phyloP scores from a whole-genome alignment of 495 filamentous ascomycete species.

The Eremomyces bilateralis region DNA sequence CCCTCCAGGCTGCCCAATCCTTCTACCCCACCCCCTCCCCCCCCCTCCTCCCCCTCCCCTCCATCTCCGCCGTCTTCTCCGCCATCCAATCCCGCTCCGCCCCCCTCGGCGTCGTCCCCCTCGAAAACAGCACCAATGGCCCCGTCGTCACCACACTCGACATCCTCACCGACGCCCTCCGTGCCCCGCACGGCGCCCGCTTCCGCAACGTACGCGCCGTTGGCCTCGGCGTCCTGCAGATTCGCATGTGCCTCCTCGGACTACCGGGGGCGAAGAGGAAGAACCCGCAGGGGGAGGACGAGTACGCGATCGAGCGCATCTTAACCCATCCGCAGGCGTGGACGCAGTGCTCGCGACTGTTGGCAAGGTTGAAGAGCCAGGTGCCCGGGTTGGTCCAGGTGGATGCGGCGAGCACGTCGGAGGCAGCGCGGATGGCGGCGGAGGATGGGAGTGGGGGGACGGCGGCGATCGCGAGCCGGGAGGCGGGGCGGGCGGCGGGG shows the following conservation, averaged over 20 bases:
- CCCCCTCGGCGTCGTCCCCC: conserved; percentile 66
- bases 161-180: conserved; percentile 65
- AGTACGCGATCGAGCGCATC: conserved; percentile 24
- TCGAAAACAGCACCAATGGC: conserved; percentile 91
- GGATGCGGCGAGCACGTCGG: conserved; percentile 71
- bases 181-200: too few relatives aligned
- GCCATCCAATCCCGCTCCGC: conserved; percentile 42
- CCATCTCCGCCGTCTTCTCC: conserved; percentile 49
- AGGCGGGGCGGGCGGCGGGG: conserved; percentile 45
- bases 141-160: conserved; percentile 76
- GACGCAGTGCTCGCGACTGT: conserved; percentile 71
- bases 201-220: too few relatives aligned
- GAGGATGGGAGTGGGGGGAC: conserved; percentile 33
- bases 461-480: conserved; percentile 56
- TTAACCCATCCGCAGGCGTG: conserved; percentile 91
- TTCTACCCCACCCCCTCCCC: conserved; percentile 9
- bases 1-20: conserved; percentile 13
- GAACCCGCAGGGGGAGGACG: conserved; percentile 19
- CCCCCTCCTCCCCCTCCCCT: conserved; percentile 11
- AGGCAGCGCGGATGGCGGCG: conserved; percentile 55
- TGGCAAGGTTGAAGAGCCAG: conserved; percentile 30
- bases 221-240: too few relatives aligned
- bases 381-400: conserved; percentile 44
- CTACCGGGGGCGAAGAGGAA: too few relatives aligned
- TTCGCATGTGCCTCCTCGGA: too few relatives aligned